Conservation (phyloP, 306 rosid species). For the Rosa lucieae region DNA sequence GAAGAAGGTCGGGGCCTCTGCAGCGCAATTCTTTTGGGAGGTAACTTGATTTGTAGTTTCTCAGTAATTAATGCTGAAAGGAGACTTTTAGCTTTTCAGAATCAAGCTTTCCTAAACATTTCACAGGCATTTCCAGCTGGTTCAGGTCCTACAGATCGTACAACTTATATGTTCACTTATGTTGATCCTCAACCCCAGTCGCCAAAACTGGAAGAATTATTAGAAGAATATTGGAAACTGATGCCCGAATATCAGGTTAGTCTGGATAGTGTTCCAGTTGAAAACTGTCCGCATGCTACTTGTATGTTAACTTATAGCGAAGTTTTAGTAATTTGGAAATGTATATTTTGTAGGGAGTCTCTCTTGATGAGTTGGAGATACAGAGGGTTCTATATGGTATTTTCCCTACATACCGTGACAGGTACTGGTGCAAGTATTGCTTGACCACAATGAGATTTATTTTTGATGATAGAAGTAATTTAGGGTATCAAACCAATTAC, state of each 20-base stretch:
- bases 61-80: slow-evolving; percentile 12
- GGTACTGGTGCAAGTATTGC: slow-evolving; percentile 45
- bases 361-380: slow-evolving; percentile 78
- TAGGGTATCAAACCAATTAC: neutral
- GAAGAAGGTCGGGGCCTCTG: slow-evolving; percentile 64
- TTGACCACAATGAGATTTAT: slow-evolving; percentile 17
- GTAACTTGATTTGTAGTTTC: slow-evolving; percentile 39
- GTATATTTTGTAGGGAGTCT: slow-evolving; percentile 58
- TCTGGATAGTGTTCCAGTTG: neutral
- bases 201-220: slow-evolving; percentile 72
- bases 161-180: slow-evolving; percentile 92
- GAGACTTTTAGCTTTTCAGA: slow-evolving; percentile 3
- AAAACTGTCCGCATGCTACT: neutral
- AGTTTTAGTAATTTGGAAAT: neutral
- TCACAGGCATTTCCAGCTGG: slow-evolving; percentile 96
- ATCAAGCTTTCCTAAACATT: slow-evolving; percentile 30
- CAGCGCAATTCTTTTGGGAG: slow-evolving; percentile 96
- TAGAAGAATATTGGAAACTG: slow-evolving; percentile 84
- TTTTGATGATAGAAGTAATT: neutral
- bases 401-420: slow-evolving; percentile 82
- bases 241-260: slow-evolving; percentile 93
- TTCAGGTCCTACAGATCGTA: slow-evolving; percentile 86
- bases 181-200: slow-evolving; percentile 83
- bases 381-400: slow-evolving; percentile 78
- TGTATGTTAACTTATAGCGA: neutral